Evolutionary conservation across 2,329 filamentous ascomycete genomes (phyloP).

Genomic region (Microdochium nivale): DNA sequence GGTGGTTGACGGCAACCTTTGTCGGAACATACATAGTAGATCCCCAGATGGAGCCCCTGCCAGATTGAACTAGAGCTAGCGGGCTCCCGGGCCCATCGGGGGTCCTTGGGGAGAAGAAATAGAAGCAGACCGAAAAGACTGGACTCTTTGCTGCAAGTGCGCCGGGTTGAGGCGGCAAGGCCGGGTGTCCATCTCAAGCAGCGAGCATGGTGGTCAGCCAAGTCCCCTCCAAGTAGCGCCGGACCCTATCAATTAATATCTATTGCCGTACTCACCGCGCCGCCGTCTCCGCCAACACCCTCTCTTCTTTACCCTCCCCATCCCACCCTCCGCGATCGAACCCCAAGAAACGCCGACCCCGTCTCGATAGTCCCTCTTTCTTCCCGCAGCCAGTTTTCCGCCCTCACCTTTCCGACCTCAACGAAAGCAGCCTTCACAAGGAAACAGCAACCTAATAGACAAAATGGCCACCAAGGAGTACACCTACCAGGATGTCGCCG

Average conservation of each 20-base stretch:
- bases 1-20: neutral
- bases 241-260: conserved; percentile 1
- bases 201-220: neutral
- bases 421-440: neutral
- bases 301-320: neutral
- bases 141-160: neutral
- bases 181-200: neutral
- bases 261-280: neutral
- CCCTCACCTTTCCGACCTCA: no score
- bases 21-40: no score
- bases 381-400: no score
- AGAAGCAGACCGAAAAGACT: neutral
- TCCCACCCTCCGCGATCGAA: no score
- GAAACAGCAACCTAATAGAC: conserved; percentile 4
- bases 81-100: neutral
- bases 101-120: neutral
- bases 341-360: no score
- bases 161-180: no score
- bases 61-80: neutral
- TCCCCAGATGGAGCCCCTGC: neutral
- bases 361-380: no score
- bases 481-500: conserved; percentile 73
- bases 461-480: conserved; percentile 41
- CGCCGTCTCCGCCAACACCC: neutral
- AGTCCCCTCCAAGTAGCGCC: neutral